phyloP scores from a whole-genome alignment of 768 basidiomycete genomes.

The Suillus fuscotomentosus region DNA sequence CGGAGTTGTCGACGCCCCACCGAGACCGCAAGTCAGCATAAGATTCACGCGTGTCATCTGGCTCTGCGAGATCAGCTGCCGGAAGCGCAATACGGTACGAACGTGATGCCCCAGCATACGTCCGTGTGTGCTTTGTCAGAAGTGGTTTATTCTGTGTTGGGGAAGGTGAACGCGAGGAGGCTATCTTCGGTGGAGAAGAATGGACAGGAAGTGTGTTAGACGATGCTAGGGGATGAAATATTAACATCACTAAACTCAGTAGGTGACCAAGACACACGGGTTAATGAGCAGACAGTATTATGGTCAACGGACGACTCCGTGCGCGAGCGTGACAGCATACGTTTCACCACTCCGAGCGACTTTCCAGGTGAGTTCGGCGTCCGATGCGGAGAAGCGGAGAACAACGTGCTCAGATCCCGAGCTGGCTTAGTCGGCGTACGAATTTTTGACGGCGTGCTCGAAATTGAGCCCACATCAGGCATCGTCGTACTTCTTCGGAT shows the following conservation, averaged over 20 bases:
- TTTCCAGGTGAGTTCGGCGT: constrained; percentile 35
- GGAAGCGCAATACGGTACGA: constrained; percentile 74
- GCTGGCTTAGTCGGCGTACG: constrained; percentile 28
- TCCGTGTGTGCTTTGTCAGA: constrained; percentile 46
- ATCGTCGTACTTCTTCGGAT: constrained; percentile 1
- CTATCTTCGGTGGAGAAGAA: constrained; percentile 23
- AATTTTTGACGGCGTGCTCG: constrained; percentile 1
- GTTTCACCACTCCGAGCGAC: constrained; percentile 47
- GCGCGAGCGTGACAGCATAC: constrained; percentile 70
- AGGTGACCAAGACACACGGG: not conserved
- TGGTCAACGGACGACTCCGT: constrained; percentile 55
- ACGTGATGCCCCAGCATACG: constrained; percentile 77
- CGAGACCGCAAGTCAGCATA: constrained; percentile 72
- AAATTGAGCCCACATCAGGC: not conserved
- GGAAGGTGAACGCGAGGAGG: constrained; percentile 25
- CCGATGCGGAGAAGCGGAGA: constrained; percentile 34
- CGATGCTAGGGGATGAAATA: constrained; percentile 16
- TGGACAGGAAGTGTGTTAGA: constrained; percentile 22
- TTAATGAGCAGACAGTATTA: not conserved
- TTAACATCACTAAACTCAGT: not conserved
- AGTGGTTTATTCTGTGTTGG: constrained; percentile 25
- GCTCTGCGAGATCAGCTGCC: constrained; percentile 48
- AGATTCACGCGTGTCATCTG: constrained; percentile 52
- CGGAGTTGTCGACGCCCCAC: constrained; percentile 80
- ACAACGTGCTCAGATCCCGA: constrained; percentile 47